Evolutionary conservation across 208 protist species (phyloP).

Genomic region (Wallacemonas sp.): DNA sequence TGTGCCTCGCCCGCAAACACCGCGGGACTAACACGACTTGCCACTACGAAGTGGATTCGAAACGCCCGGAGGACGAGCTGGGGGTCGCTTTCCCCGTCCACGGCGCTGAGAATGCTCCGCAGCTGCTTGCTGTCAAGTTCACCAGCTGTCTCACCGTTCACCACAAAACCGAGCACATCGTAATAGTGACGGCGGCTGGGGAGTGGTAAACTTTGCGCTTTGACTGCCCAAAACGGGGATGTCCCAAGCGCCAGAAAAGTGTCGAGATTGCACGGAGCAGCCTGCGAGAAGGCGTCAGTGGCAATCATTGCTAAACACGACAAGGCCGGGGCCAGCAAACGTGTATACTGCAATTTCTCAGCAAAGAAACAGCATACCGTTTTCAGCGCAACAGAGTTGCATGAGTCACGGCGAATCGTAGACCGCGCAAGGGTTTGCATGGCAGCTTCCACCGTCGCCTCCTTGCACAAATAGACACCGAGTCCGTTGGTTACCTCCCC

Average conservation of each 20-base stretch:
- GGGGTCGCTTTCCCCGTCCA: slow-evolving; percentile 81
- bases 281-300: slow-evolving; percentile 16
- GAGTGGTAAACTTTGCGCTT: not conserved
- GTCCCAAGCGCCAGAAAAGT: slow-evolving; percentile 15
- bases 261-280: slow-evolving; percentile 1
- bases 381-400: slow-evolving; percentile 31
- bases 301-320: slow-evolving; percentile 34
- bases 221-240: not conserved
- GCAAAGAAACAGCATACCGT: slow-evolving; percentile 56
- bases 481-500: slow-evolving; percentile 44
- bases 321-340: slow-evolving; percentile 30
- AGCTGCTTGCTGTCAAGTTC: slow-evolving; percentile 21
- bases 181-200: slow-evolving; percentile 23
- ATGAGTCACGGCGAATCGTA: slow-evolving; percentile 19
- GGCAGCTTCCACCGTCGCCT: slow-evolving; percentile 35
- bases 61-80: slow-evolving; percentile 58
- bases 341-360: slow-evolving; percentile 34
- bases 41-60: slow-evolving; percentile 33
- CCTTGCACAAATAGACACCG: slow-evolving; percentile 32
- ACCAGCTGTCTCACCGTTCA: slow-evolving; percentile 13
- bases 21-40: slow-evolving; percentile 6
- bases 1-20: slow-evolving; percentile 30
- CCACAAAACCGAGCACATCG: slow-evolving; percentile 19
- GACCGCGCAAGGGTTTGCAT: slow-evolving; percentile 39
- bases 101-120: slow-evolving; percentile 30